A percentile compares a stretch with the other conserved stretches of the same genome.
Evolutionary conservation across 1,284 basidiomycete genomes (phyloP).

Genomic region (Apiotrichum akiyoshidainum): DNA sequence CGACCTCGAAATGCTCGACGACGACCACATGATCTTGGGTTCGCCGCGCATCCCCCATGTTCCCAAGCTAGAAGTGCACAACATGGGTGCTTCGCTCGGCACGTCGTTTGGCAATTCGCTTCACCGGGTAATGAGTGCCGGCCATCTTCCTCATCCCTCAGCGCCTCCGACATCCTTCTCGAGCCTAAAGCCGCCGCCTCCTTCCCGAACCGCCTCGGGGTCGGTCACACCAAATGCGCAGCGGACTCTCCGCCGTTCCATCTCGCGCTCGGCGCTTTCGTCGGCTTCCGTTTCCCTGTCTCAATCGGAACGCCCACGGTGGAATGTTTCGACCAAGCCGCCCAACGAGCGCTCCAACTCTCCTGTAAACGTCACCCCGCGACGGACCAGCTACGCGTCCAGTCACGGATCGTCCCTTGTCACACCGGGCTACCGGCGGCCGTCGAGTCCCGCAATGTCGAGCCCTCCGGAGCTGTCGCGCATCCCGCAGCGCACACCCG

Average conservation of each 20-base stretch:
- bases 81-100: not conserved
- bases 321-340: conserved; percentile 27
- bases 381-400: not conserved
- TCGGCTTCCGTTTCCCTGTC: not conserved
- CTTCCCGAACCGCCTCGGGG: not conserved
- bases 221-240: conserved; percentile 11
- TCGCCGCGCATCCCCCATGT: conserved; percentile 2
- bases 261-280: conserved; percentile 4
- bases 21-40: conserved; percentile 9
- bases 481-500: conserved; percentile 1
- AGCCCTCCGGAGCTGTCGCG: not conserved
- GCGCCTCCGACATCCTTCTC: conserved; percentile 5
- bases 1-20: conserved; percentile 27
- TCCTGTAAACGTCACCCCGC: not conserved
- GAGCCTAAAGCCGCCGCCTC: not conserved
- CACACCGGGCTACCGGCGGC: not conserved
- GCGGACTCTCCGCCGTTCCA: conserved; percentile 2
- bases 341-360: not conserved
- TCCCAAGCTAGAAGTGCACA: not conserved
- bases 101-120: not conserved
- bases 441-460: not conserved
- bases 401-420: not conserved
- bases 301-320: conserved; percentile 19
- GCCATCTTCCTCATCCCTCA: not conserved
- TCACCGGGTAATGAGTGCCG: conserved; percentile 13